phyloP scores from a whole-genome alignment of 2,329 filamentous ascomycete genomes.

The Penicillium expansum region DNA sequence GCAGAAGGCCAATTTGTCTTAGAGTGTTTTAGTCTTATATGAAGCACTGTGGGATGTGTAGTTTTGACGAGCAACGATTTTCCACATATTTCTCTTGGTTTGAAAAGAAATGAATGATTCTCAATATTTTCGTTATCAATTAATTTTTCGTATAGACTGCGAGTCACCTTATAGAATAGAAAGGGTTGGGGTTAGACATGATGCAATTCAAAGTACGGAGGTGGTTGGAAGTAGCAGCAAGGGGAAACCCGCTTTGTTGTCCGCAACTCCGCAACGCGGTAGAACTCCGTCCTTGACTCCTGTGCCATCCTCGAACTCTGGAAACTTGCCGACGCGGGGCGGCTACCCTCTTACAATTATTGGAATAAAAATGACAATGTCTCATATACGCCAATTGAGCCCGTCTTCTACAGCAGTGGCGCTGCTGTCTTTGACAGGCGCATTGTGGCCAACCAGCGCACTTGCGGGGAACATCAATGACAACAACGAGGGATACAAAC shows the following conservation, averaged over 20 bases:
- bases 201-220: neutral
- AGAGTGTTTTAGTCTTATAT: conserved; percentile 11
- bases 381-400: conserved; percentile 6
- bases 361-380: conserved; percentile 10
- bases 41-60: conserved; percentile 11
- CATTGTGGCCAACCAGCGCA: conserved; percentile 22
- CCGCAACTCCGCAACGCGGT: conserved; percentile 13
- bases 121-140: neutral
- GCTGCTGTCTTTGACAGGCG: conserved; percentile 16
- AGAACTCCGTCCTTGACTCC: conserved; percentile 17
- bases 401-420: conserved; percentile 8
- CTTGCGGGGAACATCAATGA: conserved; percentile 24
- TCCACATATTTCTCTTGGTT: conserved; percentile 7
- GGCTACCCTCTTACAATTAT: neutral
- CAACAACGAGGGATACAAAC: conserved; percentile 34
- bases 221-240: neutral
- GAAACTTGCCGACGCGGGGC: conserved; percentile 17
- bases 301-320: conserved; percentile 10
- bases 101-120: conserved; percentile 7
- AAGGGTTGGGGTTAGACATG: neutral
- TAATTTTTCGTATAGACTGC: neutral
- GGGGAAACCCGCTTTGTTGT: conserved; percentile 5
- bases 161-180: neutral
- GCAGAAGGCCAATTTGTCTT: conserved; percentile 59
- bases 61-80: conserved; percentile 27